phyloP scores from a whole-genome alignment of 306 rosid genomes.

The Luffa acutangula region DNA sequence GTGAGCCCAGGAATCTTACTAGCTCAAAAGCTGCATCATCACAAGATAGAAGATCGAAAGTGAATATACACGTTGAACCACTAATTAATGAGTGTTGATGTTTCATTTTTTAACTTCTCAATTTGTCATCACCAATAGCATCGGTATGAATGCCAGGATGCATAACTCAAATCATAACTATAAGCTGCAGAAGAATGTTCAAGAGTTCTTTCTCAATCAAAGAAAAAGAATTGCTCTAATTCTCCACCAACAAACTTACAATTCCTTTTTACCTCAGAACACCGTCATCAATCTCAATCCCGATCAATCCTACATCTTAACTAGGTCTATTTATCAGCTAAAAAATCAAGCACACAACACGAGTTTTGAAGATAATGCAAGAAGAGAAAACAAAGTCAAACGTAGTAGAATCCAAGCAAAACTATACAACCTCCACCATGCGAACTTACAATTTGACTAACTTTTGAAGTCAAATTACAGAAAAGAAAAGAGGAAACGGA shows the following conservation, averaged over 20 bases:
- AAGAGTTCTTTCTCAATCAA: not conserved
- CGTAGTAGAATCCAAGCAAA: not conserved
- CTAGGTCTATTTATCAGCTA: not conserved
- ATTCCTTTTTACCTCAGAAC: not conserved
- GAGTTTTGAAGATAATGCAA: not conserved
- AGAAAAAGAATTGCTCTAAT: not conserved
- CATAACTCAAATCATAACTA: not conserved
- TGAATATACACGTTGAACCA: not conserved
- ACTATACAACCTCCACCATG: not conserved
- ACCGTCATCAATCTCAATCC: not conserved
- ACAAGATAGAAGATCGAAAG: not conserved
- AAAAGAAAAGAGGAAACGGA: slow-evolving; percentile 5
- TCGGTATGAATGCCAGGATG: not conserved
- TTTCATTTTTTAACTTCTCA: not conserved
- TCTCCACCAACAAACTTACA: not conserved
- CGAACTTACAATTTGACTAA: not conserved
- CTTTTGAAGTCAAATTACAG: not conserved
- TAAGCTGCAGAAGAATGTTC: not conserved
- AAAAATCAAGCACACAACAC: not conserved
- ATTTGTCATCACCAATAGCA: not conserved
- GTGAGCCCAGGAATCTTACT: not conserved
- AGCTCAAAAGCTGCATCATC: not conserved
- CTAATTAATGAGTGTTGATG: not conserved
- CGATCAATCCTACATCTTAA: not conserved
- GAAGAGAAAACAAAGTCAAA: not conserved